A percentile compares a stretch with the other conserved stretches of the same genome.
Evolutionary conservation across 768 basidiomycete species (phyloP).

Genomic region (Pholiota molesta): DNA sequence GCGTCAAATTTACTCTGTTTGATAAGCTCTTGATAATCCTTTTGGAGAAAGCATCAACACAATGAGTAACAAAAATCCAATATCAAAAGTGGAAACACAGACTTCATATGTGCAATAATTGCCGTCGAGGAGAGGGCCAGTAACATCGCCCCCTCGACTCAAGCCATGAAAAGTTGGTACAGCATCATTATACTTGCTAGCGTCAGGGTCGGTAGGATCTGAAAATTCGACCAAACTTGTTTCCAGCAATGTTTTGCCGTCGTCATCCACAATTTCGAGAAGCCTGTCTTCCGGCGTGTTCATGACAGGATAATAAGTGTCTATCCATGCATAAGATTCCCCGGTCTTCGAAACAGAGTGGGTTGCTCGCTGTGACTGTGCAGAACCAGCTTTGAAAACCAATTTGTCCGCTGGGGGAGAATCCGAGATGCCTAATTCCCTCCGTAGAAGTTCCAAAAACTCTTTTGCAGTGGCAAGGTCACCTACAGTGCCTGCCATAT

Average conservation of each 20-base stretch:
- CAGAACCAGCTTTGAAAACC: slow-evolving; percentile 71
- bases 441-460: slow-evolving; percentile 66
- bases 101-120: slow-evolving; percentile 76
- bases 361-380: slow-evolving; percentile 66
- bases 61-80: neutral
- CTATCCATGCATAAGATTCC: slow-evolving; percentile 72
- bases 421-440: slow-evolving; percentile 52
- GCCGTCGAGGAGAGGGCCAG: slow-evolving; percentile 73
- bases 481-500: slow-evolving; percentile 62
- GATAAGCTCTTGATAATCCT: slow-evolving; percentile 59
- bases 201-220: slow-evolving; percentile 72
- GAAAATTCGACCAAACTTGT: slow-evolving; percentile 22
- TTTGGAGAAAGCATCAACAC: neutral
- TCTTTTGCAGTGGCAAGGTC: slow-evolving; percentile 62
- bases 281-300: slow-evolving; percentile 73
- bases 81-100: slow-evolving; percentile 6
- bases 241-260: slow-evolving; percentile 55
- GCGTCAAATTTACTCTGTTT: slow-evolving; percentile 24
- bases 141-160: slow-evolving; percentile 74
- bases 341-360: slow-evolving; percentile 47
- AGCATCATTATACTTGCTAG: slow-evolving; percentile 62
- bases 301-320: slow-evolving; percentile 84
- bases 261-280: slow-evolving; percentile 62
- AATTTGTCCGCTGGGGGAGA: slow-evolving; percentile 40
- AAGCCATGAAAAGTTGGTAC: slow-evolving; percentile 87